Percentiles rank a stretch among this genome's conserved stretches.
These are phyloP conservation scores for Coemansia sp. DNA, from an alignment of 192 early-diverging fungal species.

Conservation along the genomic window DNA sequence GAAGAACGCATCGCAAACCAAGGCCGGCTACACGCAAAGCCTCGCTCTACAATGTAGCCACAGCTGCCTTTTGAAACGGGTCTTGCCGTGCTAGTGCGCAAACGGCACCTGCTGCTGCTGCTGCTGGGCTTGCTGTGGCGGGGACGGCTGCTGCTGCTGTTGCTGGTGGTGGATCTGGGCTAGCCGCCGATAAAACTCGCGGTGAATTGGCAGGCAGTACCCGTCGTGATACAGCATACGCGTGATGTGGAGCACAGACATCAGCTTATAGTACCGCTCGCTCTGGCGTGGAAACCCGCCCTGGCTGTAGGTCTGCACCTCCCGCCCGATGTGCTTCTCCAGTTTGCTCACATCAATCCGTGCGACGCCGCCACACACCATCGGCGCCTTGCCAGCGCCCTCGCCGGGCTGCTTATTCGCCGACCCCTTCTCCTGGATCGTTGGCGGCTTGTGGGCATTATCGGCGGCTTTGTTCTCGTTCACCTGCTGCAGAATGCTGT, in stretches of 20 bases:
- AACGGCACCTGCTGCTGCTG: slow-evolving; percentile 15
- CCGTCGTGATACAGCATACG: slow-evolving; percentile 52
- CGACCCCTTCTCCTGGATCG: slow-evolving; percentile 1
- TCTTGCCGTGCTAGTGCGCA: background rate
- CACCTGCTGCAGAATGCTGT: no score
- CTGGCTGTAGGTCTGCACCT: slow-evolving; percentile 43
- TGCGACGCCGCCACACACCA: slow-evolving; percentile 46
- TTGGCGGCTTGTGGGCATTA: slow-evolving; percentile 3
- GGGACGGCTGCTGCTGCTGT: slow-evolving; percentile 19
- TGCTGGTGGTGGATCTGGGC: slow-evolving; percentile 51
- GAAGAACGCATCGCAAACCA: no score
- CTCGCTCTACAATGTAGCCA: background rate
- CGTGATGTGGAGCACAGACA: slow-evolving; percentile 50
- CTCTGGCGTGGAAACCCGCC: slow-evolving; percentile 49
- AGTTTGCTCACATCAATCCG: slow-evolving; percentile 40
- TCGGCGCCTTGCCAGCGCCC: background rate
- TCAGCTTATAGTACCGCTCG: slow-evolving; percentile 50
- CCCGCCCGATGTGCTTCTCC: slow-evolving; percentile 34
- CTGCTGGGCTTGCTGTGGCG: slow-evolving; percentile 13
- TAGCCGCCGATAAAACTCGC: slow-evolving; percentile 45
- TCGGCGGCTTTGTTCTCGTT: slow-evolving; percentile 1
- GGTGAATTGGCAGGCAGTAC: slow-evolving; percentile 46
- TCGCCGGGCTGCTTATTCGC: background rate
- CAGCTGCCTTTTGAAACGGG: background rate
- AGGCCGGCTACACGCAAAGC: no score